Evolutionary conservation across 352 stramenopile species (phyloP).

Genomic region (Phytophthora pisi): DNA sequence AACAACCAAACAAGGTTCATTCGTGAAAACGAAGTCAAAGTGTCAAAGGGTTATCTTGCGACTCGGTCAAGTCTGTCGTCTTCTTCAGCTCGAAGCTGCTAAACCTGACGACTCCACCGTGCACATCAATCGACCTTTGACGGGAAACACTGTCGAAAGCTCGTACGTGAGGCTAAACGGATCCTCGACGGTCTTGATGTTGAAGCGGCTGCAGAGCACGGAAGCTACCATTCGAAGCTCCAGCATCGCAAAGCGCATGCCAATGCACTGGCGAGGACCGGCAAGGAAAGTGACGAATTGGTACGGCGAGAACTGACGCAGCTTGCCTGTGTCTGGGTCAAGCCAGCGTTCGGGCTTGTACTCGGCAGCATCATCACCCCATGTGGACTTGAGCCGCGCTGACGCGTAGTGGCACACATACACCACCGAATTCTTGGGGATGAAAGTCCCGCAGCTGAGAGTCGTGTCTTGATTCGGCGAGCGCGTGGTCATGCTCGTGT

Average conservation of each 20-base stretch:
- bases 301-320: conserved; percentile 46
- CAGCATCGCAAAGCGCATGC: conserved; percentile 58
- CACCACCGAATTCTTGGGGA: conserved; percentile 48
- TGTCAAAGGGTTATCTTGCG: neutral
- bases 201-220: conserved; percentile 46
- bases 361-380: conserved; percentile 52
- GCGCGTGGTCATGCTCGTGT: conserved; percentile 51
- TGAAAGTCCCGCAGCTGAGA: conserved; percentile 61
- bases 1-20: conserved; percentile 12
- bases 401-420: conserved; percentile 53
- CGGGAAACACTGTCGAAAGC: conserved; percentile 36
- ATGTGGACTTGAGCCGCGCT: conserved; percentile 45
- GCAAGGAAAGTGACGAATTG: conserved; percentile 63
- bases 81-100: conserved; percentile 11
- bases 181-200: conserved; percentile 45
- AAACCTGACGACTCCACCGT: conserved; percentile 14
- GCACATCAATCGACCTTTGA: conserved; percentile 30
- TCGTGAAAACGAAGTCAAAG: conserved; percentile 1
- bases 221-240: conserved; percentile 61
- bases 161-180: conserved; percentile 44
- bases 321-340: conserved; percentile 37
- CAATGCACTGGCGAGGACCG: conserved; percentile 62
- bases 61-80: neutral
- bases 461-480: conserved; percentile 51
- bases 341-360: conserved; percentile 75